Conservation (phyloP, 805 yeast species). For the Nakazawaea siamensis region DNA sequence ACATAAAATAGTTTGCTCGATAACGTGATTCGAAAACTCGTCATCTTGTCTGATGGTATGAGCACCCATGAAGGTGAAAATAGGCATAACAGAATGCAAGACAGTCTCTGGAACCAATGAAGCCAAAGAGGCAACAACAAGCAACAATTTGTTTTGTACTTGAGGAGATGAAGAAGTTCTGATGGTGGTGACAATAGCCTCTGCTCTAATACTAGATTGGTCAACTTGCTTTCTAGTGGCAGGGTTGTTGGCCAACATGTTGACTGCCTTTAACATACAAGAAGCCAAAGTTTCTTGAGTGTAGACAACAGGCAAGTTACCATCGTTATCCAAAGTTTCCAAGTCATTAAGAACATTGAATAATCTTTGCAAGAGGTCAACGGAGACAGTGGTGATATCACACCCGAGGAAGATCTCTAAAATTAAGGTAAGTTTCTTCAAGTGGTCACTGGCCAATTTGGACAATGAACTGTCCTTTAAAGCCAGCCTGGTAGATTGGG, state of each 20-base stretch:
- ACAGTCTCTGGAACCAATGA: conserved; percentile 84
- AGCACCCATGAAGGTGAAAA: conserved; percentile 98
- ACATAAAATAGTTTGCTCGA: conserved; percentile 81
- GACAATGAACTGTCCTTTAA: conserved; percentile 66
- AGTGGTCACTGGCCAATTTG: conserved; percentile 67
- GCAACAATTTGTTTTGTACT: conserved; percentile 79
- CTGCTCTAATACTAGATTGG: conserved; percentile 71
- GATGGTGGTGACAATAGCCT: conserved; percentile 83
- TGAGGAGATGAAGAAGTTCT: conserved; percentile 88
- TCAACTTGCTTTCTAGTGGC: conserved; percentile 33
- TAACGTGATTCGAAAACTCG: conserved; percentile 86
- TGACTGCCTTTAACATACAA: conserved; percentile 69
- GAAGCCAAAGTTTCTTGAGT: conserved; percentile 87
- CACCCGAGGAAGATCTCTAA: conserved; percentile 51
- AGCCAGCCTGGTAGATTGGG: conserved; percentile 70
- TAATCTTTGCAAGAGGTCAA: conserved; percentile 28
- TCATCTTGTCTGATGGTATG: conserved; percentile 95
- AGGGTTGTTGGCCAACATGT: conserved; percentile 36
- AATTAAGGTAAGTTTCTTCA: conserved; percentile 68
- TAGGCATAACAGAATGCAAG: conserved; percentile 97
- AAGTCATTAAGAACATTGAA: conserved; percentile 64
- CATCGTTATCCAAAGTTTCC: conserved; percentile 83
- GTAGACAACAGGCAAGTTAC: conserved; percentile 83
- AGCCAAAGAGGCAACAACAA: conserved; percentile 84
- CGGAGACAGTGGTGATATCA: conserved; percentile 17